Evolutionary conservation across 768 basidiomycete species (phyloP).

Genomic region (Rhodosporidiobolus sp.): DNA sequence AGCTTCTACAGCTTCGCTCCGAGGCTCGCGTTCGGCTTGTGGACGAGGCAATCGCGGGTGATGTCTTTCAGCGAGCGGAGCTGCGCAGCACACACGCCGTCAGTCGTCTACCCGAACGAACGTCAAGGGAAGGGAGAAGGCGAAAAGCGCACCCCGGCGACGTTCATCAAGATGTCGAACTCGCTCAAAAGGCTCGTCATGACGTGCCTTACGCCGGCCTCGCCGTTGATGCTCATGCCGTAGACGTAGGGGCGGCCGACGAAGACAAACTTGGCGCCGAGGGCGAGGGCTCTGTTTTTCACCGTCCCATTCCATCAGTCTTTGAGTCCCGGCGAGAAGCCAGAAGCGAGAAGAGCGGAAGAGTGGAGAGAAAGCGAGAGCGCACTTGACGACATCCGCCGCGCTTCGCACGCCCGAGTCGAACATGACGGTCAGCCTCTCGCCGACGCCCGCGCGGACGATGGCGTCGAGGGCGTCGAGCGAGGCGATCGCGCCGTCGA

Average conservation of each 20-base stretch:
- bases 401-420: conserved; percentile 69
- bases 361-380: not conserved
- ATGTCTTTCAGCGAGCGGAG: not conserved
- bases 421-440: conserved; percentile 70
- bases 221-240: conserved; percentile 48
- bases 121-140: not conserved
- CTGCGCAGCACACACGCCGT: not conserved
- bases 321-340: too few species aligned
- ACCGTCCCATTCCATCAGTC: too few species aligned
- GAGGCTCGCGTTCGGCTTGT: conserved; percentile 2
- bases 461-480: conserved; percentile 69
- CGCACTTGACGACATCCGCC: conserved; percentile 63
- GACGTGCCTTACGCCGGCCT: conserved; percentile 72
- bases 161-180: conserved; percentile 37
- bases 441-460: conserved; percentile 58
- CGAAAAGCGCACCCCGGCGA: conserved; percentile 7
- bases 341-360: not conserved
- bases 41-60: not conserved
- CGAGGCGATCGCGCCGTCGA: conserved; percentile 73
- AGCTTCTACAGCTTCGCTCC: not conserved
- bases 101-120: not conserved
- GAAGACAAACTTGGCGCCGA: conserved; percentile 78
- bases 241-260: conserved; percentile 53
- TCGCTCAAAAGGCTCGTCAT: conserved; percentile 61
- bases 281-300: conserved; percentile 64